Evolutionary conservation across 2,329 filamentous ascomycete genomes (phyloP), one percentile per base, ranked within the genome.

Genomic region (Coleophoma crateriformis): DNA sequence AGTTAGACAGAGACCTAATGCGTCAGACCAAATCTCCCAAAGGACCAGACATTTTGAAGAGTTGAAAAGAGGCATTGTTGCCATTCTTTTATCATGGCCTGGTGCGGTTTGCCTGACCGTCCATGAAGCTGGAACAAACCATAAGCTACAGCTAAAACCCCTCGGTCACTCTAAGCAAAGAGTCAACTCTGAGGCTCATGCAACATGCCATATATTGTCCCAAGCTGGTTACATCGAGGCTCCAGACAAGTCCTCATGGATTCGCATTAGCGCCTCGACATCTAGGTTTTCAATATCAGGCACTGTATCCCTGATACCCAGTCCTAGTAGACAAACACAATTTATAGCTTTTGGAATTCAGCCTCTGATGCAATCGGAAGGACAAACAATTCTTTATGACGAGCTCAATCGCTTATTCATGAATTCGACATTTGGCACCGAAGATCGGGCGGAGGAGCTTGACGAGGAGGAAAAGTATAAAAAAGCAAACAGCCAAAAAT

Each of bases 271-370:
- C 13, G 90, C 87, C 13, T 81, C 81, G 0, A 80, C 82, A 1
- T 71, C 78, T 0, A 71, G 72, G 1, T 61, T 94, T 10, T 75
- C 74, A 1, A 72, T 96, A 22, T 75, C 73, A 51, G 90, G 89
- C 2, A 82, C 82, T 34, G 82, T 96, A 14, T 95, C 83, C 3
- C 71, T 85, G 1, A 67, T 74, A 1, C 88, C 91, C 0, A 79
- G 79, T 15, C 85, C 90, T 1, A 87, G 79, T 1, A 90, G 83
- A 55, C 78, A 79, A 17, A 71, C 81, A 2, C 92, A 97, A 58
- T 95, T 96, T 63, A 78, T 97, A 19, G 88, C 87, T 4, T 67
- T 96, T 22, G 90, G 88, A 0, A 78, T 90, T 7, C 71, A 76
- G 8, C 88, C 90, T 0, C 58, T 95, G 2, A 63, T 71, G 1